These are phyloP conservation scores for Epichloe elymi DNA, from an alignment of 2,329 filamentous ascomycete genomes.

Conservation along the genomic window DNA sequence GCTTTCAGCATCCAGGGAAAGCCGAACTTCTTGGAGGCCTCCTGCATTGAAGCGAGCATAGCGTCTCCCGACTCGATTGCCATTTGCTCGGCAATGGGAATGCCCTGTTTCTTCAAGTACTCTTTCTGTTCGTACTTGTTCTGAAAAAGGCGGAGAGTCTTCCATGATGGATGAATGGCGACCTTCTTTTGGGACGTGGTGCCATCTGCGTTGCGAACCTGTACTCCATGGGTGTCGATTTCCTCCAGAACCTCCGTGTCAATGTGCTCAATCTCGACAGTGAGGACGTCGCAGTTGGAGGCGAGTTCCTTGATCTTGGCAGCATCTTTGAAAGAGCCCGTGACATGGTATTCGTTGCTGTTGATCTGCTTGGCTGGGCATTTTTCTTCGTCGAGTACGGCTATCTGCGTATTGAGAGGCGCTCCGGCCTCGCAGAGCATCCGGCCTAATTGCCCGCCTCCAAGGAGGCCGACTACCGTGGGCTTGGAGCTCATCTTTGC, in stretches of 20 bases:
- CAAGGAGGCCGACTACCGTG: slow-evolving; percentile 38
- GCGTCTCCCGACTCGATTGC: slow-evolving; percentile 44
- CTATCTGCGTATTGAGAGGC: slow-evolving; percentile 62
- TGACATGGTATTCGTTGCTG: slow-evolving; percentile 58
- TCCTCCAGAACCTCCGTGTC: slow-evolving; percentile 83
- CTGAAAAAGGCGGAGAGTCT: slow-evolving; percentile 77
- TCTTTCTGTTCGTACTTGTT: slow-evolving; percentile 89
- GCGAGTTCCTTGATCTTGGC: slow-evolving; percentile 72
- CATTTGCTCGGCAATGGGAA: slow-evolving; percentile 61
- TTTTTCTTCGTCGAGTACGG: slow-evolving; percentile 62
- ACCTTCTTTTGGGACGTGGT: slow-evolving; percentile 30
- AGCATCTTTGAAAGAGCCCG: slow-evolving; percentile 78
- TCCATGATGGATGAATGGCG: slow-evolving; percentile 68
- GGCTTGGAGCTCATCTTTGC: slow-evolving; percentile 10
- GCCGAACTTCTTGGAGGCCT: slow-evolving; percentile 52
- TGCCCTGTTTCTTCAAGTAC: slow-evolving; percentile 52
- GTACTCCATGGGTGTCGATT: slow-evolving; percentile 52
- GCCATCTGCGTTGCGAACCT: slow-evolving; percentile 23
- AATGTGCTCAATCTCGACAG: slow-evolving; percentile 91
- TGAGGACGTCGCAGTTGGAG: slow-evolving; percentile 62
- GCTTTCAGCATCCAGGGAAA: slow-evolving; percentile 91
- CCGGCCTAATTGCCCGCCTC: slow-evolving; percentile 67
- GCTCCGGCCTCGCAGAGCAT: slow-evolving; percentile 86
- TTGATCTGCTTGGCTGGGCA: slow-evolving; percentile 80
- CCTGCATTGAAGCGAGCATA: slow-evolving; percentile 46